Percentiles rank a stretch among this genome's conserved stretches.
These are phyloP conservation scores for Gaultheria prostrata DNA, from an alignment of 148 eudicot genomes.

Conservation along the genomic window DNA sequence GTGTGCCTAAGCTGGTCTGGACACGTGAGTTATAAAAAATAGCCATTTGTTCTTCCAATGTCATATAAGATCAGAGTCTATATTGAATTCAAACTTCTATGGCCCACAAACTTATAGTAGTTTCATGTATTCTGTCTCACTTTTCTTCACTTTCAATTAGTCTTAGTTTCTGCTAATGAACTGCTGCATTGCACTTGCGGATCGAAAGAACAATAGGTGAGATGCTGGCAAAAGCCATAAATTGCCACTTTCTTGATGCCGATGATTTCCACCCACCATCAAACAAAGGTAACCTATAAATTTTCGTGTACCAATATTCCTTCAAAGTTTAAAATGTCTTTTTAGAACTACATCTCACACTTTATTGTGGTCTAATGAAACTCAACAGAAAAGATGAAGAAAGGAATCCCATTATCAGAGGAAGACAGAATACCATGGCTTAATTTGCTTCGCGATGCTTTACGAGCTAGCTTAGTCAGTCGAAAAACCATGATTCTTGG, in stretches of 20 bases:
- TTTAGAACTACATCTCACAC: not conserved
- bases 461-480: conserved; percentile 32
- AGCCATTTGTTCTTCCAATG: not conserved
- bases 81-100: not conserved
- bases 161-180: not conserved
- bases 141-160: not conserved
- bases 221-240: conserved; percentile 56
- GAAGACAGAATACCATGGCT: conserved; percentile 94
- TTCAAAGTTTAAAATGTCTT: not conserved
- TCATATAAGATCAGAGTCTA: not conserved
- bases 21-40: too few relatives aligned
- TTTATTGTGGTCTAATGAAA: not conserved
- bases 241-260: conserved; percentile 72
- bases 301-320: not conserved
- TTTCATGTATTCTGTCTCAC: not conserved
- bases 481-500: conserved; percentile 61
- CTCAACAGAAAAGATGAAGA: conserved; percentile 73
- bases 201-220: conserved; percentile 69
- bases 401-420: conserved; percentile 81
- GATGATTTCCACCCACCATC: conserved; percentile 88
- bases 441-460: conserved; percentile 42
- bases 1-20: too few relatives aligned
- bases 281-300: conserved; percentile 62
- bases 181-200: conserved; percentile 1
- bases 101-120: not conserved